Evolutionary conservation across 2,329 filamentous ascomycete genomes (phyloP).

Genomic region (Colletotrichum sp.): DNA sequence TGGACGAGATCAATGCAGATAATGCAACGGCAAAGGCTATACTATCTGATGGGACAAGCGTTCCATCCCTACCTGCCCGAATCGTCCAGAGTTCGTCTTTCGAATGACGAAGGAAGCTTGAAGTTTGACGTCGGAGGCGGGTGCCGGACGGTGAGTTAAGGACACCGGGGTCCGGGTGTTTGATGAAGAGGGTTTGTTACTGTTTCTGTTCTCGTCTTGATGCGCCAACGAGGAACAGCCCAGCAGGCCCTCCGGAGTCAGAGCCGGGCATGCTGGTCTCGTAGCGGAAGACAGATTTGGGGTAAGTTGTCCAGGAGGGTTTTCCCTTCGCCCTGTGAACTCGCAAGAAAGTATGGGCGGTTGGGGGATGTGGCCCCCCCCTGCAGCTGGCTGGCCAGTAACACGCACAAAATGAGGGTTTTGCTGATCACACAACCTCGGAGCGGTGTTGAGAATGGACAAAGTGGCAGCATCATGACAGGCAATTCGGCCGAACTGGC

Average conservation of each 20-base stretch:
- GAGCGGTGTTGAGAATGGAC: not conserved
- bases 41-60: not conserved
- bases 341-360: not conserved
- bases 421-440: not conserved
- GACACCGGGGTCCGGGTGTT: not conserved
- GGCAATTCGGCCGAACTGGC: not conserved
- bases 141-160: not conserved
- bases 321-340: not conserved
- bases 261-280: not conserved
- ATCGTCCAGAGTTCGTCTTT: constrained; percentile 13
- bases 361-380: not conserved
- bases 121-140: constrained; percentile 8
- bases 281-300: not conserved
- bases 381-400: not conserved
- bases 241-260: not conserved
- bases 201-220: not conserved
- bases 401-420: not conserved
- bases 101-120: constrained; percentile 7
- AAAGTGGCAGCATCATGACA: not conserved
- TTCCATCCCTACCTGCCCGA: not conserved
- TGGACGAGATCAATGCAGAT: constrained; percentile 15
- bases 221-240: not conserved
- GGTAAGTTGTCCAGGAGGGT: not conserved
- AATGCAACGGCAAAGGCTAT: constrained; percentile 10
- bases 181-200: not conserved